Conservation (phyloP, 352 stramenopile species). For the Sclerospora graminicola region DNA sequence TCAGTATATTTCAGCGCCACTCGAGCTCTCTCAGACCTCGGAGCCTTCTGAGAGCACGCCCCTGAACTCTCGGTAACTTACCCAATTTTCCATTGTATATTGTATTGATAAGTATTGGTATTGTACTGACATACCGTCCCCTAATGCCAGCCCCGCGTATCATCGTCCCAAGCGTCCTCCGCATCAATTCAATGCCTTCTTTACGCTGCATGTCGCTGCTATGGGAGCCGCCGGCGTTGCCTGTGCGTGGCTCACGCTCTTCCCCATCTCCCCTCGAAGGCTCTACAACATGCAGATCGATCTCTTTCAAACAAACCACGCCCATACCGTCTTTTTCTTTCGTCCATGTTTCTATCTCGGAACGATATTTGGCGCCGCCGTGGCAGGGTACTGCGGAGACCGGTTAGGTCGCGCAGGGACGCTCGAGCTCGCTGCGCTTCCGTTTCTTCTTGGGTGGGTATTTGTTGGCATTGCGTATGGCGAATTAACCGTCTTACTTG, state of each 20-base stretch:
- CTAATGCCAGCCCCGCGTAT: conserved; percentile 10
- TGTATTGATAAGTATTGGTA: not conserved
- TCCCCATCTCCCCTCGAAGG: conserved; percentile 52
- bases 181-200: conserved; percentile 44
- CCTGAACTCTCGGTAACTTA: conserved; percentile 33
- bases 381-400: conserved; percentile 48
- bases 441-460: conserved; percentile 65
- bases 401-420: conserved; percentile 51
- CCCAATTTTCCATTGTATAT: not conserved
- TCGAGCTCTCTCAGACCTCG: conserved; percentile 22
- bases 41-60: conserved; percentile 53
- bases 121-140: not conserved
- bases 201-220: conserved; percentile 43
- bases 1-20: conserved; percentile 55
- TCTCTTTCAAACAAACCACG: conserved; percentile 62
- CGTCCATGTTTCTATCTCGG: conserved; percentile 54
- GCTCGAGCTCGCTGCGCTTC: conserved; percentile 65
- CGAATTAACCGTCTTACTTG: conserved; percentile 52
- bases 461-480: conserved; percentile 53
- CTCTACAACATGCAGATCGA: conserved; percentile 84
- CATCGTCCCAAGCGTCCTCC: conserved; percentile 17
- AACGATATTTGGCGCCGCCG: conserved; percentile 44
- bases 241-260: conserved; percentile 48
- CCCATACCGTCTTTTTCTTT: conserved; percentile 63
- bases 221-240: conserved; percentile 35